Base-by-base conservation (phyloP, 352 stramenopile genomes). In the Phytophthora pisi region DNA sequence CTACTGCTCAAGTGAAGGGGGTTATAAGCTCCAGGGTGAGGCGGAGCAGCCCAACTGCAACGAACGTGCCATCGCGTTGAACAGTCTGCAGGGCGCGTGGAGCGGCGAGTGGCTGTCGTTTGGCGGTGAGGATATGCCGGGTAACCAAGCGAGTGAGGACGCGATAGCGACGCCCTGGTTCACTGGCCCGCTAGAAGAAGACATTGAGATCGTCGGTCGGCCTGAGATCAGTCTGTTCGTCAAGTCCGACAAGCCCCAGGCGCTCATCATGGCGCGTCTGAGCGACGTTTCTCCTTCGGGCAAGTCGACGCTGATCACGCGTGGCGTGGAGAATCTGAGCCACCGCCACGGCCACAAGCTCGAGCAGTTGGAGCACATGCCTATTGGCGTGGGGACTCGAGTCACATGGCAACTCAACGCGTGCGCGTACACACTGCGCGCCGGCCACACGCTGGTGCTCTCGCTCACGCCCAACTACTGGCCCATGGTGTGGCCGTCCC, bases 101-200 rank as follows among this genome's bases (percentile, higher is more conserved):
- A 81, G 75, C 55, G 75, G 78, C 42, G 78, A 86, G 54, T 86
- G 78, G 78, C 56, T 86, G 11, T 86, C 78, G 3, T 86, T 86
- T 40, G 75, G 78, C 4, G 78, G 75, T 3, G 61, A 78, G 52
- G 75, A 86, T 26, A 84, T 86, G 78, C 78, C 78, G 1, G 74
- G 72, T 1, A 70, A 83, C 46, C 78, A 85, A 60, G 57, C 57
- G 20, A 72, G 18, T 16, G 77, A 85, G 8, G 74, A 85, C 57
- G 64, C 53, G 0, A 40, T 85, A 26, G 74, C 77, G 36, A 75
- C 63, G 0, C 69, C 68, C 1, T 85, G 77, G 77, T 70, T 65
- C 10, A 74, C 53, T 31, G 26, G 42, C 9, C 31, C 54, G 0
- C 30, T 85, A 16, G 46, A 3, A 7, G 54, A 64, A 5, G 56